Base-by-base conservation (phyloP, 1,284 basidiomycete genomes). In the Blastosporella zonata region DNA sequence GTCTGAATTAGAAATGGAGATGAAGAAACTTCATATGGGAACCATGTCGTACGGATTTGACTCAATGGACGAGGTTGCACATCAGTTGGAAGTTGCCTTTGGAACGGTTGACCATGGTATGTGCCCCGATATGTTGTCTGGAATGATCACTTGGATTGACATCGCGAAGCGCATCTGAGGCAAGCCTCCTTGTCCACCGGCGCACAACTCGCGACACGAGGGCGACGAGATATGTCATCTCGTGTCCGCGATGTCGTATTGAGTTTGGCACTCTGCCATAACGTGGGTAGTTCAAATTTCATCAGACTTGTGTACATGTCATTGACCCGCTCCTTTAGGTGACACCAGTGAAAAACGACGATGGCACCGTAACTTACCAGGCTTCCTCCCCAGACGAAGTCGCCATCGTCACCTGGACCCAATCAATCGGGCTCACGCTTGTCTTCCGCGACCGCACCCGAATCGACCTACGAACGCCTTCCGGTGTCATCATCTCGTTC, bases 381-480 rank as follows among this genome's bases (percentile, higher is more conserved):
- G 97, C 97, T 0, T 96, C 94, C 0, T 98, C 95, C 0, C 97
- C 97, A 0, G 97, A 99, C 63, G 97, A 99, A 72, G 97, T 98
- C 25, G 97, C 97, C 42, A 98, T 99, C 56, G 96, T 99, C n/a
- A 82, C 86, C 57, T 99, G 93, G 93, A 98, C 96, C 1, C 89
- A 93, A 60, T 94, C 92, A 0, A 89, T 99, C 51, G 96, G 96
- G 0, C 74, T 99, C 3, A 90, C 88, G 0, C 81, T 99, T 18
- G 79, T 86, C 9, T 85, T 85, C 59, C 89, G 97, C 10, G 93
- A 97, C 62, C 90, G 97, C 29, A 91, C 86, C 0, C 80, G 77
- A 15, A 96, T 99, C 65, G 83, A 87, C 15, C 69, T 97, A 4
- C 83, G 82, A 52, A 83, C 84, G 0, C 84, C 88, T 0, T 66